A percentile compares a stretch with the other conserved stretches of the same genome.
Conservation (phyloP, 208 protist species). For the Endotrypanum monterogeii region DNA sequence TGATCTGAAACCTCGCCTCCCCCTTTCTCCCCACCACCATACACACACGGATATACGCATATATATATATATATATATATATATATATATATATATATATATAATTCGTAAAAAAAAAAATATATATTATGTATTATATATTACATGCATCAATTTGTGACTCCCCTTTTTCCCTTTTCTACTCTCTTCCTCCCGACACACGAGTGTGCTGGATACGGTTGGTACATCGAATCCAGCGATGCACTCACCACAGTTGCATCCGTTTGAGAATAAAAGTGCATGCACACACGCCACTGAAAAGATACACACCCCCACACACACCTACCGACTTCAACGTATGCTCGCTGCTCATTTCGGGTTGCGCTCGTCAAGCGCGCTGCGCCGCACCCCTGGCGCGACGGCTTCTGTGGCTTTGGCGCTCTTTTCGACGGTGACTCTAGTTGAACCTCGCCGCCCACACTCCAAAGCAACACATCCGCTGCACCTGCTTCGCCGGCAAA, state of each 20-base stretch:
- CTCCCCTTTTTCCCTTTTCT: background rate
- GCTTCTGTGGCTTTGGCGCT: background rate
- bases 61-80: background rate
- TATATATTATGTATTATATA: no score
- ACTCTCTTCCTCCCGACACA: background rate
- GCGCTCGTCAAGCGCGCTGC: background rate
- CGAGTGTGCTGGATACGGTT: no score
- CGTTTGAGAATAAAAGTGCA: no score
- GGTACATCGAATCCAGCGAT: background rate
- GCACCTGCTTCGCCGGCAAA: constrained; percentile 22
- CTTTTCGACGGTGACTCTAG: background rate
- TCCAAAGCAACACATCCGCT: constrained; percentile 21
- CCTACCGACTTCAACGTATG: background rate
- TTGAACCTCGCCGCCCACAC: constrained; percentile 10
- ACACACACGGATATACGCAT: background rate
- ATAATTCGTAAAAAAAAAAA: background rate
- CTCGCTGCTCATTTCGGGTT: background rate
- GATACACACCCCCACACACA: background rate
- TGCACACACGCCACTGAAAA: no score
- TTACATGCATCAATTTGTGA: no score
- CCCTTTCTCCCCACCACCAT: no score
- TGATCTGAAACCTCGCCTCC: no score
- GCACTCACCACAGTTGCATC: background rate
- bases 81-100: no score
- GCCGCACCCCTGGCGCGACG: background rate